Evolutionary conservation across 1,139 yeast genomes (phyloP).

Genomic region (Candida sp.): DNA sequence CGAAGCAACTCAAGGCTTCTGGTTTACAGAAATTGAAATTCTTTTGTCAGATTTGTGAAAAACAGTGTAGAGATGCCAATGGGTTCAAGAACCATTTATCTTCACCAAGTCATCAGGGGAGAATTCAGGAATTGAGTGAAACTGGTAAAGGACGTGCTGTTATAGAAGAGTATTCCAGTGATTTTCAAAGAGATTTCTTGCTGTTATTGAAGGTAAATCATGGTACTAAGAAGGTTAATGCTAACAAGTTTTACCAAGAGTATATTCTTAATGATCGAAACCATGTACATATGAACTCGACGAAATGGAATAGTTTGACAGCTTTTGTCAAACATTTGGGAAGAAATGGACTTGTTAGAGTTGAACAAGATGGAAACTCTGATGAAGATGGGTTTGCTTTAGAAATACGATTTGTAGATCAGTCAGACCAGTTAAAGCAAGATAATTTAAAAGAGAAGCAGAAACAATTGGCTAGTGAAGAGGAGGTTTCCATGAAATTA

Average conservation of each 20-base stretch:
- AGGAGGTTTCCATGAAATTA: slow-evolving; percentile 24
- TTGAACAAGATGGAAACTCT: slow-evolving; percentile 33
- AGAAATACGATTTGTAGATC: slow-evolving; percentile 28
- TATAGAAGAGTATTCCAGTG: slow-evolving; percentile 56
- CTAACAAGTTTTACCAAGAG: slow-evolving; percentile 88
- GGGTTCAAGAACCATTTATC: slow-evolving; percentile 87
- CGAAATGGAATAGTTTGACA: slow-evolving; percentile 72
- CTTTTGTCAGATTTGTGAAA: slow-evolving; percentile 89
- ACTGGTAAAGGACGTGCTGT: slow-evolving; percentile 38
- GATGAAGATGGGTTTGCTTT: slow-evolving; percentile 41
- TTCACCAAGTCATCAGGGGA: slow-evolving; percentile 71
- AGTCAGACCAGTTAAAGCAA: slow-evolving; percentile 7
- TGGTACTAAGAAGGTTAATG: slow-evolving; percentile 78
- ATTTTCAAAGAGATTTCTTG: slow-evolving; percentile 67
- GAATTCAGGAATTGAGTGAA: slow-evolving; percentile 39
- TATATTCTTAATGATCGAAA: slow-evolving; percentile 69
- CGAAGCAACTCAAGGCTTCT: slow-evolving; percentile 74
- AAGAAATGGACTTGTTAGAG: slow-evolving; percentile 53
- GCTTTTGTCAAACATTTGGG: slow-evolving; percentile 68
- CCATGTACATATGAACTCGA: slow-evolving; percentile 90
- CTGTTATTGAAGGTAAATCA: slow-evolving; percentile 60
- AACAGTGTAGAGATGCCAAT: slow-evolving; percentile 94
- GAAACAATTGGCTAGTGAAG: slow-evolving; percentile 40
- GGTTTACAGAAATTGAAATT: slow-evolving; percentile 84
- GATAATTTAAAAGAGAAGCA: slow-evolving; percentile 16